These are phyloP conservation scores for Scheffersomyces insectosa DNA, from an alignment of 1,139 yeast species.

Conservation along the genomic window DNA sequence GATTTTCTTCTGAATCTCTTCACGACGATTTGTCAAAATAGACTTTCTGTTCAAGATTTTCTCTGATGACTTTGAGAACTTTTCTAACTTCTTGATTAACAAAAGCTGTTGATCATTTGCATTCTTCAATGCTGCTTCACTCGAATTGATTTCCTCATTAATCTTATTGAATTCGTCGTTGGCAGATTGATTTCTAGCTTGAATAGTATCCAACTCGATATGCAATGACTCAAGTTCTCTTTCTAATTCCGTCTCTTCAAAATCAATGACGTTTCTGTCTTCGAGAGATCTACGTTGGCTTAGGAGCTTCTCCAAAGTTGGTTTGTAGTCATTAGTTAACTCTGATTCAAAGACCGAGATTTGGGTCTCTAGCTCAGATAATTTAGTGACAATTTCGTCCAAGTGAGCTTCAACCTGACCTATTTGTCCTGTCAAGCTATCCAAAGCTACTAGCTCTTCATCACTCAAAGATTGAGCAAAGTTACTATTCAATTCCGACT, in stretches of 20 bases:
- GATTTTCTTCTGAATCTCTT: slow-evolving; percentile 71
- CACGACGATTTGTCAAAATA: slow-evolving; percentile 60
- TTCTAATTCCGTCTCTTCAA: slow-evolving; percentile 41
- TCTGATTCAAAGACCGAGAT: slow-evolving; percentile 59
- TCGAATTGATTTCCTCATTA: slow-evolving; percentile 32
- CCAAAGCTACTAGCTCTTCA: slow-evolving; percentile 39
- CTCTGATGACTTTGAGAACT: slow-evolving; percentile 65
- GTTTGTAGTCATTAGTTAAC: slow-evolving; percentile 49
- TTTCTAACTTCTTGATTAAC: slow-evolving; percentile 58
- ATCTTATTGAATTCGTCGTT: slow-evolving; percentile 25
- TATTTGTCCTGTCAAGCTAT: slow-evolving; percentile 38
- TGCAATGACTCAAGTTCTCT: slow-evolving; percentile 23
- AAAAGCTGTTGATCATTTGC: slow-evolving; percentile 59
- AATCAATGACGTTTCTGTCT: slow-evolving; percentile 33
- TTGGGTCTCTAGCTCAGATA: slow-evolving; percentile 52
- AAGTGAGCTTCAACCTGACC: slow-evolving; percentile 41
- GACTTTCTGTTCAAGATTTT: slow-evolving; percentile 66
- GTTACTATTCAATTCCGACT: slow-evolving; percentile 52
- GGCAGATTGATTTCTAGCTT: slow-evolving; percentile 17
- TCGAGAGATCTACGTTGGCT: slow-evolving; percentile 29
- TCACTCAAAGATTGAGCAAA: slow-evolving; percentile 56
- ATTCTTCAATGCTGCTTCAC: slow-evolving; percentile 44
- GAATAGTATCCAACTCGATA: slow-evolving; percentile 23
- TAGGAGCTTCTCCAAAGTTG: slow-evolving; percentile 37
- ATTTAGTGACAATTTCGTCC: slow-evolving; percentile 41